Percentiles rank a stretch among this genome's conserved stretches.
These are phyloP conservation scores for Lactifluus volemus DNA, from an alignment of 768 basidiomycete genomes.

Conservation along the genomic window DNA sequence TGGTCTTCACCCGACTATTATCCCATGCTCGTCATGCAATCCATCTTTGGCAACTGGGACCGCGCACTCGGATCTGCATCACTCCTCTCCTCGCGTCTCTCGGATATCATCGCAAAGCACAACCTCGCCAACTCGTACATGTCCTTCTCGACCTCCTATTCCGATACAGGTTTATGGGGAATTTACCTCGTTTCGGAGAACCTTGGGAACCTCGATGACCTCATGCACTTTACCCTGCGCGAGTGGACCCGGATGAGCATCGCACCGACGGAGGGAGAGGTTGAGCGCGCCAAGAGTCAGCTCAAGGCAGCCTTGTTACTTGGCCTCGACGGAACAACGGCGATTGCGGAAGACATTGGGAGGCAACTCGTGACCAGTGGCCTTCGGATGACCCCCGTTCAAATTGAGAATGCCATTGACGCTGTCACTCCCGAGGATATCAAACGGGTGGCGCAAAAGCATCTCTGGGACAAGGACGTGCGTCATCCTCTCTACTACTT, in stretches of 20 bases:
- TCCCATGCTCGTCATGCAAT: slow-evolving; percentile 98
- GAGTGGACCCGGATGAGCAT: slow-evolving; percentile 97
- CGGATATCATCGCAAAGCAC: slow-evolving; percentile 83
- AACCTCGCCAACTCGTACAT: slow-evolving; percentile 99
- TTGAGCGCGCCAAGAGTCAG: slow-evolving; percentile 97
- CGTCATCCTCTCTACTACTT: slow-evolving; percentile 24
- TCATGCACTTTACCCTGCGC: slow-evolving; percentile 86
- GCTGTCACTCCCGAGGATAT: slow-evolving; percentile 84
- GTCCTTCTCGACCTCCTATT: slow-evolving; percentile 98
- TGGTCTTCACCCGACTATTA: slow-evolving; percentile 99
- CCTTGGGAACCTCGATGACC: slow-evolving; percentile 85
- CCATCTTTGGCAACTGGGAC: slow-evolving; percentile 99
- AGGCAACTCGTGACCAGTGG: slow-evolving; percentile 94
- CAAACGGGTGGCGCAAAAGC: slow-evolving; percentile 90
- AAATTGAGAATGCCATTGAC: slow-evolving; percentile 90
- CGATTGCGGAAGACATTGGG: slow-evolving; percentile 98
- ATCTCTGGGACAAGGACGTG: slow-evolving; percentile 95
- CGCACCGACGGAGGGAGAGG: slow-evolving; percentile 53
- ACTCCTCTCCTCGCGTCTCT: slow-evolving; percentile 83
- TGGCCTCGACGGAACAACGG: slow-evolving; percentile 90
- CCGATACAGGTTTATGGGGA: slow-evolving; percentile 98
- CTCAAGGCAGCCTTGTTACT: slow-evolving; percentile 91
- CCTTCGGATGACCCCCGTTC: slow-evolving; percentile 78
- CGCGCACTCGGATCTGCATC: slow-evolving; percentile 87
- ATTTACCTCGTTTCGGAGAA: slow-evolving; percentile 97